A percentile compares a stretch with the other conserved stretches of the same genome.
Evolutionary conservation across 2,329 filamentous ascomycete species (phyloP).

Genomic region (Raffaelea deltoideospora): DNA sequence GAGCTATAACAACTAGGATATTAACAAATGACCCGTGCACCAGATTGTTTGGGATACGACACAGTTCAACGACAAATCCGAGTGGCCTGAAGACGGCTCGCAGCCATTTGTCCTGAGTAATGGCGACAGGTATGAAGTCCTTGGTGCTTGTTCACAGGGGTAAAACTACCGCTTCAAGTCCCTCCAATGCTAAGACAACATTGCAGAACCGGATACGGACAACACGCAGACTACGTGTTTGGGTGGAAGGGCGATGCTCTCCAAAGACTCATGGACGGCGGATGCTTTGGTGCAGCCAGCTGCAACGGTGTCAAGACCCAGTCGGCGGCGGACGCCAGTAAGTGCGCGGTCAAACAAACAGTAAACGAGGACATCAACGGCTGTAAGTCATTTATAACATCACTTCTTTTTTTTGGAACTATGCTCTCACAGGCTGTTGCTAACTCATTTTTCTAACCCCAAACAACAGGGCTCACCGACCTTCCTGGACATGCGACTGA

Average conservation of each 20-base stretch:
- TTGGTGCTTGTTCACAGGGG: too few species aligned
- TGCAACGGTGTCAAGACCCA: slow-evolving; percentile 18
- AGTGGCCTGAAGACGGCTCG: slow-evolving; percentile 18
- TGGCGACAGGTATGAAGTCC: slow-evolving; percentile 12
- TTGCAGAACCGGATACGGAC: slow-evolving; percentile 16
- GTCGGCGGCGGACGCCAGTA: slow-evolving; percentile 16
- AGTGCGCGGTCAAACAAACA: slow-evolving; percentile 16
- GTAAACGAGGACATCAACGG: slow-evolving; percentile 17
- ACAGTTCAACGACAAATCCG: slow-evolving; percentile 16
- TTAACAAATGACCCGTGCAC: too few species aligned
- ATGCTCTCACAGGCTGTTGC: neutral
- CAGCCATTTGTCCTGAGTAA: slow-evolving; percentile 19
- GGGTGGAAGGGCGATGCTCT: slow-evolving; percentile 24
- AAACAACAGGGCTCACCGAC: slow-evolving; percentile 8
- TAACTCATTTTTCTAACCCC: neutral
- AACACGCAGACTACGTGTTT: slow-evolving; percentile 23
- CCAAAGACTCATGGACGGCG: slow-evolving; percentile 17
- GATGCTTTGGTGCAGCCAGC: slow-evolving; percentile 15
- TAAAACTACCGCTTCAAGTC: too few species aligned
- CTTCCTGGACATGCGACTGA: slow-evolving; percentile 5
- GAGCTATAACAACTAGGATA: neutral
- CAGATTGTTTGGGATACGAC: slow-evolving; percentile 22
- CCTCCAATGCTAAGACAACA: too few species aligned
- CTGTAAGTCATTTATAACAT: slow-evolving; percentile 13
- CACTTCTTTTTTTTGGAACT: neutral